phyloP scores from a whole-genome alignment of 768 basidiomycete species.

The Trametes cubensis region DNA sequence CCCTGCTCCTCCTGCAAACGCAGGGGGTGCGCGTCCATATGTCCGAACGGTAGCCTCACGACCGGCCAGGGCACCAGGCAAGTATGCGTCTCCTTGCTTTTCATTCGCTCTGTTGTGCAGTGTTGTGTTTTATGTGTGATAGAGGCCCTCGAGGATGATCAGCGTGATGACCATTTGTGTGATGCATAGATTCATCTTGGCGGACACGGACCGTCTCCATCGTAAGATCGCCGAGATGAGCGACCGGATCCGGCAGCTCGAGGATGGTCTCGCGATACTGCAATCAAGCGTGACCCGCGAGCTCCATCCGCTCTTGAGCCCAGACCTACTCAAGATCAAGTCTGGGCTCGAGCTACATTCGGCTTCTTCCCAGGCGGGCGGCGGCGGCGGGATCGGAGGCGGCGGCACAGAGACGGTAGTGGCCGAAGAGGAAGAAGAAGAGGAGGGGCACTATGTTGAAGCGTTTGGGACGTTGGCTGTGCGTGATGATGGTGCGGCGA shows the following conservation, averaged over 20 bases:
- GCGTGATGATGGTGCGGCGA: conserved; percentile 63
- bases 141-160: not conserved
- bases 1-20: conserved; percentile 61
- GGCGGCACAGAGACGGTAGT: conserved; percentile 22
- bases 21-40: conserved; percentile 75
- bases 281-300: conserved; percentile 59
- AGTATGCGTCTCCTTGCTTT: conserved; percentile 42
- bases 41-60: conserved; percentile 75
- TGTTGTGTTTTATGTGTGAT: not conserved
- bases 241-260: conserved; percentile 68
- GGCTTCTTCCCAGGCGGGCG: conserved; percentile 8
- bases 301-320: conserved; percentile 57
- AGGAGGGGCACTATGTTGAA: conserved; percentile 30
- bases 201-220: conserved; percentile 67
- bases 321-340: conserved; percentile 57
- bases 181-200: conserved; percentile 56
- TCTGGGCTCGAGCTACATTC: conserved; percentile 55
- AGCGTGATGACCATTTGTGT: not conserved
- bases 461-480: conserved; percentile 69
- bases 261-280: conserved; percentile 64
- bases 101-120: not conserved
- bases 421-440: conserved; percentile 34
- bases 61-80: conserved; percentile 81
- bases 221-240: conserved; percentile 67
- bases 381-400: not conserved